phyloP scores from a whole-genome alignment of 1,139 yeast genomes.

The Taphrina confusa region DNA sequence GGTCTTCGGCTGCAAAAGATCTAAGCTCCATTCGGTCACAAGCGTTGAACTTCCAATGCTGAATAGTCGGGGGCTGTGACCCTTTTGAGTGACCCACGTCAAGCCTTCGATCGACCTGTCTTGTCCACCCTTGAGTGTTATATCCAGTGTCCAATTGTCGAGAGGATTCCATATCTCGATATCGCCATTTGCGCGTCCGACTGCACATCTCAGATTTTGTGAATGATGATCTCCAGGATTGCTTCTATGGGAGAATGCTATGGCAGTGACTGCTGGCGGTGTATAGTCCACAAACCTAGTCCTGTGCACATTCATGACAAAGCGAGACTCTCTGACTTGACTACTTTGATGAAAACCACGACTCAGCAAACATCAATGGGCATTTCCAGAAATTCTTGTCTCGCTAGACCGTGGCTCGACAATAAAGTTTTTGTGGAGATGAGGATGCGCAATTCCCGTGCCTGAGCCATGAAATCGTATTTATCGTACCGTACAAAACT shows the following conservation, averaged over 20 bases:
- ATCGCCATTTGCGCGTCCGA: constrained; percentile 92
- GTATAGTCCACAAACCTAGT: constrained; percentile 89
- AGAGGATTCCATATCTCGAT: constrained; percentile 95
- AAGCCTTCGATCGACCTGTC: constrained; percentile 88
- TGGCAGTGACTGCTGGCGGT: constrained; percentile 80
- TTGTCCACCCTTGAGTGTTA: constrained; percentile 66
- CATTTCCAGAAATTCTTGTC: too few species aligned
- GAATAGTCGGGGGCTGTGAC: constrained; percentile 63
- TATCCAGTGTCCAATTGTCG: constrained; percentile 58
- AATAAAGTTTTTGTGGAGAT: constrained; percentile 10
- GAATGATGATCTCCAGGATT: constrained; percentile 47
- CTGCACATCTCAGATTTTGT: constrained; percentile 71
- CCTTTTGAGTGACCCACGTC: constrained; percentile 62
- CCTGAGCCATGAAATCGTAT: background rate
- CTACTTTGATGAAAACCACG: too few species aligned
- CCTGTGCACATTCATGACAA: constrained; percentile 88
- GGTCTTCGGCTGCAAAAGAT: constrained; percentile 67
- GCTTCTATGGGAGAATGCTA: constrained; percentile 75
- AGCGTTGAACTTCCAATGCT: constrained; percentile 92
- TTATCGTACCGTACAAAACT: too few species aligned
- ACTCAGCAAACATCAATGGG: too few species aligned
- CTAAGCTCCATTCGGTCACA: constrained; percentile 88
- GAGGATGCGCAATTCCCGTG: constrained; percentile 5
- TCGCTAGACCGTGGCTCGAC: too few species aligned
- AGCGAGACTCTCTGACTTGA: too few species aligned